Conservation (phyloP, 441 rosid genomes). For the Syzygium malaccense region DNA sequence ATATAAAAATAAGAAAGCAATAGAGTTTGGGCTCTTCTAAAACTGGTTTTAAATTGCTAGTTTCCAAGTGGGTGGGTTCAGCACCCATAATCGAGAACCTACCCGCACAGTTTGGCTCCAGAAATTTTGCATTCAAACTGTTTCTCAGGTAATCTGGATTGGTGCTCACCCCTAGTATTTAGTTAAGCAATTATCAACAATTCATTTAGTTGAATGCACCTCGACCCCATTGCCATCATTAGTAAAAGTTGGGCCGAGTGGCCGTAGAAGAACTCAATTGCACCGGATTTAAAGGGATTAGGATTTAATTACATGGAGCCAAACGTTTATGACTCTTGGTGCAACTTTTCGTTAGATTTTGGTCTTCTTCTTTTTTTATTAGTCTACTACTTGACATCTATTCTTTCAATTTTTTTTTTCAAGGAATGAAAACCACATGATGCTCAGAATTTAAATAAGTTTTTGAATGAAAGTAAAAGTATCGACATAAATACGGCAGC, state of each 20-base stretch:
- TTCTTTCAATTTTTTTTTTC: no score
- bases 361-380: not conserved
- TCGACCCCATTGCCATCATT: not conserved
- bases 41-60: not conserved
- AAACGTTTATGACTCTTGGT: not conserved
- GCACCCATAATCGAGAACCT: not conserved
- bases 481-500: not conserved
- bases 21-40: not conserved
- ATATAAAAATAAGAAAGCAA: not conserved
- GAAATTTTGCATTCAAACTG: fast-evolving
- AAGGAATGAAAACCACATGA: no score
- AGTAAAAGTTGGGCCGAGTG: not conserved
- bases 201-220: not conserved
- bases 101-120: no score
- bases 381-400: not conserved
- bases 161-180: not conserved
- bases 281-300: not conserved
- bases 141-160: fast-evolving
- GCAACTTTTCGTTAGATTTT: no score
- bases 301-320: not conserved
- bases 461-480: not conserved
- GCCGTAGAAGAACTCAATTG: not conserved
- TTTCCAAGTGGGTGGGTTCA: not conserved
- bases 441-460: not conserved
- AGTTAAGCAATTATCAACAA: not conserved